A percentile compares a stretch with the other conserved stretches of the same genome.
Evolutionary conservation across 2,329 filamentous ascomycete species (phyloP).

Genomic region (Leptographium flavum): DNA sequence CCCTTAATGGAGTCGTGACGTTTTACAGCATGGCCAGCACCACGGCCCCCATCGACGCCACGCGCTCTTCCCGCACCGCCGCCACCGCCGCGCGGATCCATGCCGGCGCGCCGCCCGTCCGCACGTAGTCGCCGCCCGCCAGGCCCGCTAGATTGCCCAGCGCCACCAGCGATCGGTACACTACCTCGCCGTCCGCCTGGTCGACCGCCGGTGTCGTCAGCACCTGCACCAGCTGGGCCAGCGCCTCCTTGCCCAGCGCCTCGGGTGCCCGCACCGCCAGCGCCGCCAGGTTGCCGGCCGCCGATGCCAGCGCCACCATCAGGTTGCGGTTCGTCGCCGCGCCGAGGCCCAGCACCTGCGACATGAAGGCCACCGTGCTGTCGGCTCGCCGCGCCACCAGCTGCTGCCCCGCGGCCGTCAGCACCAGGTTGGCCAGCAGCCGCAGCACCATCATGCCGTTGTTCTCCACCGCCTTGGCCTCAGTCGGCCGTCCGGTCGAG

Average conservation of each 20-base stretch:
- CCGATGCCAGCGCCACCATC: slow-evolving; percentile 66
- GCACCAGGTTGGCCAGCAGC: slow-evolving; percentile 71
- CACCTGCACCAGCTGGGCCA: slow-evolving; percentile 33
- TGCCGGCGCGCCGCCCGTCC: slow-evolving; percentile 17
- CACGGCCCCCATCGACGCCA: slow-evolving; percentile 18
- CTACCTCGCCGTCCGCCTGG: slow-evolving; percentile 64
- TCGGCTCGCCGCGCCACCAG: slow-evolving; percentile 45
- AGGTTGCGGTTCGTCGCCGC: slow-evolving; percentile 59
- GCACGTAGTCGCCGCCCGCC: slow-evolving; percentile 22
- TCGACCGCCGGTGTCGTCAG: slow-evolving; percentile 47
- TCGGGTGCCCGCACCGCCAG: slow-evolving; percentile 40
- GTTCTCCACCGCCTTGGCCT: slow-evolving; percentile 52
- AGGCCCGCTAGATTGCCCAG: slow-evolving; percentile 53
- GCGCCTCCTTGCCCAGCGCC: slow-evolving; percentile 28
- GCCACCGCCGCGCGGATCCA: slow-evolving; percentile 25
- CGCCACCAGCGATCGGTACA: slow-evolving; percentile 71
- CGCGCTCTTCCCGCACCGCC: slow-evolving; percentile 29
- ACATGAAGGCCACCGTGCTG: slow-evolving; percentile 46
- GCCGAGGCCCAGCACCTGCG: slow-evolving; percentile 44
- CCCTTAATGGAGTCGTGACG: neutral
- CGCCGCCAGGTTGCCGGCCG: slow-evolving; percentile 75
- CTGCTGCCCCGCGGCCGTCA: slow-evolving; percentile 54
- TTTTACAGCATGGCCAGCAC: slow-evolving; percentile 3
- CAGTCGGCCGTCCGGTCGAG: slow-evolving; percentile 28
- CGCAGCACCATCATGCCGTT: slow-evolving; percentile 79